phyloP scores from a whole-genome alignment of 108 stramenopile species.

The Cyclotella atomus region DNA sequence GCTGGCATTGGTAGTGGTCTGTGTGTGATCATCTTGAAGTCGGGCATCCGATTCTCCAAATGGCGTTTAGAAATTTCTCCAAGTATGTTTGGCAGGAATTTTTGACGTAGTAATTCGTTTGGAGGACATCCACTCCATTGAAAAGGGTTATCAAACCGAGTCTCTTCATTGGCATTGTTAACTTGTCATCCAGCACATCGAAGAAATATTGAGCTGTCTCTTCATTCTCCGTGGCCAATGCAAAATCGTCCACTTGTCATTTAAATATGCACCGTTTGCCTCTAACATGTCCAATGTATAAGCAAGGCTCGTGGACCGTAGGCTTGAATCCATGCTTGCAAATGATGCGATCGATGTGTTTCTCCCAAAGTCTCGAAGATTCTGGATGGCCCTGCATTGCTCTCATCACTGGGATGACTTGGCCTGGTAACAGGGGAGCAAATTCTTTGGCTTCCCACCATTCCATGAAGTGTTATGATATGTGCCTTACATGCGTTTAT shows the following conservation, averaged over 20 bases:
- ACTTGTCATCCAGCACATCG: too few species aligned
- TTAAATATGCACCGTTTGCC: slow-evolving; percentile 28
- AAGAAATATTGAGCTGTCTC: not conserved
- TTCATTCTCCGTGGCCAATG: slow-evolving; percentile 7
- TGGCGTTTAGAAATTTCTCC: not conserved
- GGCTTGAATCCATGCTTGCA: slow-evolving; percentile 15
- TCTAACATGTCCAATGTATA: slow-evolving; percentile 16
- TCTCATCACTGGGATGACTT: slow-evolving; percentile 12
- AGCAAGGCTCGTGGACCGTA: slow-evolving; percentile 44
- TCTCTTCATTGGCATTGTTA: too few species aligned
- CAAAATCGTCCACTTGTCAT: slow-evolving; percentile 60
- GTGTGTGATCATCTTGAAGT: not conserved
- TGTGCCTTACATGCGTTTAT: too few species aligned
- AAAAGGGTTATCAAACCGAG: too few species aligned
- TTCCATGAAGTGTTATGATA: too few species aligned
- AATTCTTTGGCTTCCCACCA: not conserved
- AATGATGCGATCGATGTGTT: slow-evolving; percentile 31
- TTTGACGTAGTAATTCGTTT: slow-evolving; percentile 37
- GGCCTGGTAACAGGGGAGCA: not conserved
- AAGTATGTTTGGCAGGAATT: slow-evolving; percentile 26
- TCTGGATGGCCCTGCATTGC: slow-evolving; percentile 6
- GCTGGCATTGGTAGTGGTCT: not conserved
- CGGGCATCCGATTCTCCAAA: slow-evolving; percentile 26
- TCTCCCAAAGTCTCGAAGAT: slow-evolving; percentile 32
- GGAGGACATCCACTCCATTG: slow-evolving; percentile 42